phyloP scores from a whole-genome alignment of 345 rosid species.

The Zanthoxylum bungeanum region DNA sequence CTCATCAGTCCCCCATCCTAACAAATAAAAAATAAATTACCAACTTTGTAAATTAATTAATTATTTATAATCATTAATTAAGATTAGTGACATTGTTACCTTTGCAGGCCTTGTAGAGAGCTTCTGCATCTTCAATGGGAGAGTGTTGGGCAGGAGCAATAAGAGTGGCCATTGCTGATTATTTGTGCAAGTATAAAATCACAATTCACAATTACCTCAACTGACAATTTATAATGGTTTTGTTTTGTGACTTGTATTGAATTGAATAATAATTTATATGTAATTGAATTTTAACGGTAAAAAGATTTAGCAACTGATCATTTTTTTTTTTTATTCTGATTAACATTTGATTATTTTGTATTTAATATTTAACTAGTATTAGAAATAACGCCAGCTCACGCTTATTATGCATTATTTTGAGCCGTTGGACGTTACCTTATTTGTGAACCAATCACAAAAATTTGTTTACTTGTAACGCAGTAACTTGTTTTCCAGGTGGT shows the following conservation, averaged over 20 bases:
- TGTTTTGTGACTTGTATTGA: neutral
- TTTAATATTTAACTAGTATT: neutral
- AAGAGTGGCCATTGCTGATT: conserved; percentile 18
- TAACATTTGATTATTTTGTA: neutral
- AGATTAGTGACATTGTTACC: conserved; percentile 15
- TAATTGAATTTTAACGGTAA: too few relatives aligned
- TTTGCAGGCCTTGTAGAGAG: conserved; percentile 27
- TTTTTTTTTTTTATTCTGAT: too few relatives aligned
- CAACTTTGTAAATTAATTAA: too few relatives aligned
- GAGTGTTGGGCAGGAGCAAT: conserved; percentile 9
- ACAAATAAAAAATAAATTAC: neutral
- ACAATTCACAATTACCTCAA: too few relatives aligned
- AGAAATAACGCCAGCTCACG: neutral
- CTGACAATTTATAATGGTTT: neutral
- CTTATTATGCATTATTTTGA: neutral
- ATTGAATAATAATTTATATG: too few relatives aligned
- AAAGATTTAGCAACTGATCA: too few relatives aligned
- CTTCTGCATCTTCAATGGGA: conserved; percentile 31
- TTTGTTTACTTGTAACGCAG: neutral
- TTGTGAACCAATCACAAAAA: neutral
- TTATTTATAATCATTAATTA: too few relatives aligned
- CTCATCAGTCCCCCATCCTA: conserved; percentile 63
- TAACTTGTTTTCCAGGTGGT: neutral
- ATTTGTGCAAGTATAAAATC: too few relatives aligned
- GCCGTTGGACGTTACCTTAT: neutral